Base-by-base conservation (phyloP, 495 filamentous ascomycete genomes). In the Penicillium roqueforti region DNA sequence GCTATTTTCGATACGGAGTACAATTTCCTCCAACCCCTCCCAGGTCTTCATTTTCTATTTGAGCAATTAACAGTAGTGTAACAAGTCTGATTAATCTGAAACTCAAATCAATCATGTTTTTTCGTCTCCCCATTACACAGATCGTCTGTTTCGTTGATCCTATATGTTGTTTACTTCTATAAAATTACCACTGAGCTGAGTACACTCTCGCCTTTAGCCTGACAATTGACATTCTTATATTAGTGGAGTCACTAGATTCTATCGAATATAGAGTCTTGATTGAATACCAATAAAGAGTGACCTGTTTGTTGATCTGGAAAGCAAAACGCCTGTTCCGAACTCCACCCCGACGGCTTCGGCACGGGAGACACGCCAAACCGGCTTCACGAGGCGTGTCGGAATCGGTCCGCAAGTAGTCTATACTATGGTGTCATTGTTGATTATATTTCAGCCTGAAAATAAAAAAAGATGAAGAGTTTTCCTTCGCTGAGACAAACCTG, bases 1-100 rank as follows among this genome's bases (percentile, higher is more conserved):
- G 86, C 85, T 0, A 62, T 95, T 13, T 87, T 90, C 45, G 90
- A 95, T 59, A n/a, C n/a, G n/a, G n/a, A n/a, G n/a, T n/a, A 86
- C 85, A 0, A 79, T 95, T 22, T 74, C 80, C 5, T 86, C 82
- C 9, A 65, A 86, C 47, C 90, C n/a, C n/a, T n/a, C n/a, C n/a
- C 89, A 0, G 89, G 87, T 0, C 56, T 91, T 0, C 69, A 83
- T 3, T 76, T 91, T 53, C 90, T 90, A 3, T 92, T 86, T 61
- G 83, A 88, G 60, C 58, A 60, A 0, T 65, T 92, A 0, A 78
- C 77, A 0, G 66, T 62, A 78, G 76, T 0, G 73, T 91, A 0
- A 67, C 82, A 45, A 77, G 72, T 50, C 65, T 84, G 47, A 69
- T 92, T 18, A n/a, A n/a, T n/a, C n/a, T n/a, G n/a, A n/a, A n/a